Evolutionary conservation across 345 rosid species (phyloP).

Genomic region (Gynandropsis gynandra): DNA sequence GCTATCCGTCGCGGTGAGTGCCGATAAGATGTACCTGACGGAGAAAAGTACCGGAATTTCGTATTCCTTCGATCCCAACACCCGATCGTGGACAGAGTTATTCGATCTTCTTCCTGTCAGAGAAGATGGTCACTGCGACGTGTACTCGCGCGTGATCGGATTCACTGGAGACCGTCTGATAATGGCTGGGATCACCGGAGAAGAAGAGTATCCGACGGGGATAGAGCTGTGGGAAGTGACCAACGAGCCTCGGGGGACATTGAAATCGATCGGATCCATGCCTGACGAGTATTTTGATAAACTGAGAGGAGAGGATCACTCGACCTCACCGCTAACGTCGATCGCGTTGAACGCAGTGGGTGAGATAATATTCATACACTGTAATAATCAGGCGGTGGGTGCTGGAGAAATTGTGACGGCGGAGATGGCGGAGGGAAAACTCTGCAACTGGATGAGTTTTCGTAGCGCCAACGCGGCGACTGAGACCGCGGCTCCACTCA

Average conservation of each 20-base stretch:
- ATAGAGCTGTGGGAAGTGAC: constrained; percentile 45
- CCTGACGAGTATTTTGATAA: constrained; percentile 37
- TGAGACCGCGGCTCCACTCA: constrained; percentile 20
- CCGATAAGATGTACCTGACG: constrained; percentile 35
- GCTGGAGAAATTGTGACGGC: constrained; percentile 34
- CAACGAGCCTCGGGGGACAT: constrained; percentile 18
- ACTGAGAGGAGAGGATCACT: constrained; percentile 25
- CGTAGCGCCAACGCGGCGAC: constrained; percentile 25
- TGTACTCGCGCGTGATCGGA: constrained; percentile 33
- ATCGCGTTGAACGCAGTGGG: constrained; percentile 31
- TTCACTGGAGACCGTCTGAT: constrained; percentile 32
- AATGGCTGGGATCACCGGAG: constrained; percentile 38
- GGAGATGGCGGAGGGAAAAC: constrained; percentile 33
- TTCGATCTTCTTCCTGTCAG: constrained; percentile 28
- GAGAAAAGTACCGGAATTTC: constrained; percentile 46
- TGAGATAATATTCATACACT: constrained; percentile 31
- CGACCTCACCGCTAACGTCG: constrained; percentile 22
- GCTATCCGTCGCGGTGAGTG: constrained; percentile 45
- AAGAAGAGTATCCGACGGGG: constrained; percentile 25
- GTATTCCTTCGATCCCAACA: constrained; percentile 40
- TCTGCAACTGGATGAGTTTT: constrained; percentile 38
- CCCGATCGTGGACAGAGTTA: constrained; percentile 54
- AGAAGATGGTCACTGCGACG: background rate
- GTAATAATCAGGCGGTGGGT: constrained; percentile 3
- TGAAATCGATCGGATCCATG: constrained; percentile 42